Conservation (phyloP, 306 rosid genomes). For the Acmispon strigosus region DNA sequence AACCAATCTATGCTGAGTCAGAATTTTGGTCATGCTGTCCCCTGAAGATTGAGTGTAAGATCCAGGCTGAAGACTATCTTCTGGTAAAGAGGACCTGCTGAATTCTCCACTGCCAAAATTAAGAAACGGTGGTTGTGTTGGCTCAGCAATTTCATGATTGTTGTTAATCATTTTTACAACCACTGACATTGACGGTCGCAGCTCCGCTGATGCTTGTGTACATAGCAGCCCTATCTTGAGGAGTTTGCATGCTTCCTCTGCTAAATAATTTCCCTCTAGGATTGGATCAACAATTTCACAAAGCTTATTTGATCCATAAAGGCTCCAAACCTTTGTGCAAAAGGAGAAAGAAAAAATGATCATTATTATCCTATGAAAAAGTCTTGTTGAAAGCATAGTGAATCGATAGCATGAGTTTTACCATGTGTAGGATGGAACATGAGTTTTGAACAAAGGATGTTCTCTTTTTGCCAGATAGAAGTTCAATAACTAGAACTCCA, state of each 20-base stretch:
- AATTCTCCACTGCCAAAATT: conserved; percentile 9
- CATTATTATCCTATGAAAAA: not conserved
- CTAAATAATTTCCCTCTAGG: conserved; percentile 7
- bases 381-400: not conserved
- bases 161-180: conserved; percentile 28
- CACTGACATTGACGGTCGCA: conserved; percentile 33
- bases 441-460: conserved; percentile 22
- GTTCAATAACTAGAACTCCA: conserved; percentile 57
- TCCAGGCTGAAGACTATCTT: not conserved
- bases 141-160: conserved; percentile 18
- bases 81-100: conserved; percentile 4
- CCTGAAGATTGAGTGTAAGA: conserved; percentile 21
- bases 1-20: not conserved
- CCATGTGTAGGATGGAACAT: conserved; percentile 20
- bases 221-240: conserved; percentile 35
- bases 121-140: conserved; percentile 26
- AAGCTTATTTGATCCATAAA: conserved; percentile 24
- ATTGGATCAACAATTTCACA: conserved; percentile 25
- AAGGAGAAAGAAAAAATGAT: not conserved
- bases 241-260: conserved; percentile 20
- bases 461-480: conserved; percentile 46
- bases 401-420: not conserved
- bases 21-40: conserved; percentile 16
- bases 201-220: conserved; percentile 29
- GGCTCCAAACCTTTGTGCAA: conserved; percentile 27